Evolutionary conservation across 23 red algal genomes (phyloP), one percentile per base, ranked within the genome.

Genomic region (Agarophyton chilense): DNA sequence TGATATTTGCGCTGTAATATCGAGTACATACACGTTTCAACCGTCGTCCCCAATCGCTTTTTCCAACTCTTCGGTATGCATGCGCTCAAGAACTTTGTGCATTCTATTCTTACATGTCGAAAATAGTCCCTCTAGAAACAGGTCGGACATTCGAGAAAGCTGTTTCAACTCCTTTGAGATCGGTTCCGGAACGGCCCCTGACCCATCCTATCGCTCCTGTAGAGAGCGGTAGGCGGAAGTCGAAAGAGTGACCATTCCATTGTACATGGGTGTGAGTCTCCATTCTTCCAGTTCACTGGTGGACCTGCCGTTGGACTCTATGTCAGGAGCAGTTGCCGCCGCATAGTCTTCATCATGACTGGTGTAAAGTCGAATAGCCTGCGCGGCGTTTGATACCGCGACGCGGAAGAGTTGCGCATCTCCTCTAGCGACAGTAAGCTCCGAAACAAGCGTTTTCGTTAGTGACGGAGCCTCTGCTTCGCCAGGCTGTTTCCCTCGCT

Each of bases 271-370:
- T 79, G 91, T 80, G 40, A 94, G 71, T 44, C 71, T 81, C 91
- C 91, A 94, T 41, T 86, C 91, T 26, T 77, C 58, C 54, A 94
- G 42, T 24, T 77, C 89, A 25, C 66, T 53, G 12, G 77, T 32
- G 12, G 89, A 42, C 36, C 33, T 83, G 29, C 78, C 68, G 14
- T 44, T 80, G 10, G 49, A 10, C 22, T 80, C 71, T 18, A 38
- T 50, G 55, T 80, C 60, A 12, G 81, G 71, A 38, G 82, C 80
- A 9, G 71, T 83, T n/a, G 72, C 79, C 35, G 90, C 90, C 0
- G 91, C 91, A 52, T 80, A 86, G 82, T 85, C 91, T 47, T 94
- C 91, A 31, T 81, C 79, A 4, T 86, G 78, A 21, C 81, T 86
- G 2, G 80, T 78, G 52, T 67, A 94, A 19, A 94, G 32, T 25